These are phyloP conservation scores for Phytophthora idaei DNA, from an alignment of 352 stramenopile species.

Conservation along the genomic window DNA sequence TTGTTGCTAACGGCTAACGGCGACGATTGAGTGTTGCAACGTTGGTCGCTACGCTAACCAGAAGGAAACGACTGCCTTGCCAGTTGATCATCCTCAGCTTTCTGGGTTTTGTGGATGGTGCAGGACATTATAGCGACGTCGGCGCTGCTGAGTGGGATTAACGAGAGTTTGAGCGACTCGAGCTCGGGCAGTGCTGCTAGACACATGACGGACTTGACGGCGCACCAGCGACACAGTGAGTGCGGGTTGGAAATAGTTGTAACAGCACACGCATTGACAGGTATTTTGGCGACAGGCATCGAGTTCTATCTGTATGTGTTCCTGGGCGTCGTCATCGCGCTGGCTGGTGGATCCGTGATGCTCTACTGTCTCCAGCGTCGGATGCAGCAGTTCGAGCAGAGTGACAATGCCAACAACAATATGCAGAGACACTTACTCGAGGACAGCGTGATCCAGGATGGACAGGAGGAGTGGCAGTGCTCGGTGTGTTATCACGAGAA, in stretches of 20 bases:
- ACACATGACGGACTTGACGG: constrained; percentile 5
- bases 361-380: constrained; percentile 73
- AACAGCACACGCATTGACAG: neutral
- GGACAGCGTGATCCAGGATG: constrained; percentile 75
- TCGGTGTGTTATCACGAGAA: constrained; percentile 87
- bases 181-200: constrained; percentile 16
- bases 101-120: constrained; percentile 4
- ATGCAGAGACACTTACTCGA: constrained; percentile 87
- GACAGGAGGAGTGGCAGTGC: constrained; percentile 83
- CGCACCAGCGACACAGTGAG: constrained; percentile 31
- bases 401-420: constrained; percentile 86
- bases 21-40: constrained; percentile 19
- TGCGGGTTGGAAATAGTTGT: neutral
- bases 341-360: constrained; percentile 48
- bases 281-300: constrained; percentile 27
- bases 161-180: neutral
- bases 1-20: constrained; percentile 16
- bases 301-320: constrained; percentile 82
- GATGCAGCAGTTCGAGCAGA: constrained; percentile 55
- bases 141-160: neutral
- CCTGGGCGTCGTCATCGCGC: constrained; percentile 56
- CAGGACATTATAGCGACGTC: neutral
- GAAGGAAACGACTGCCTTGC: constrained; percentile 12
- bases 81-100: neutral
- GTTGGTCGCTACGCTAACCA: constrained; percentile 3